Base-by-base conservation (phyloP, 2,329 filamentous ascomycete genomes). In the Ophiosphaerella korrae region DNA sequence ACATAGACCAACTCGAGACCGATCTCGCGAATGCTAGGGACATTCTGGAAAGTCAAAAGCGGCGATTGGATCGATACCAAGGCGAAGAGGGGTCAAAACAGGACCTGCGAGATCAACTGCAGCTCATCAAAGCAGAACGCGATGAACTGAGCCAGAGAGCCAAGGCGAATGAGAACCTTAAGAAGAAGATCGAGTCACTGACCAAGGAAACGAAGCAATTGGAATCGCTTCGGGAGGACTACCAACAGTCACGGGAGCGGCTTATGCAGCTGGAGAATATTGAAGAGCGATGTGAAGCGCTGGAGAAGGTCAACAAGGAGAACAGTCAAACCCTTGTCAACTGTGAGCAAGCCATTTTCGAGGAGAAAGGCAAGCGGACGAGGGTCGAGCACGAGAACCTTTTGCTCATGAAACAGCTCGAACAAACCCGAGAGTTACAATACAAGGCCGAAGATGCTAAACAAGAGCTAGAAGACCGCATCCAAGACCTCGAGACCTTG, bases 141-240 rank as follows among this genome's bases (percentile, higher is more conserved):
- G 78, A 80, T 46, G 79, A 81, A 45, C 67, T 81, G 18, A 70
- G 66, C 29, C 77, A 80, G 52, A 79, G 77, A 52, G 72, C 77
- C 23, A 79, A 79, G 51, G 78, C 78, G 18, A 80, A 79, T 49
- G 79, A 81, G 58, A 81, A 81, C 50, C 73, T 81, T 18, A 79
- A 77, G 62, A 81, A 80, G 72, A 81, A 81, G 68, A 80, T 81
- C 26, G 77, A 80, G 53, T 70, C 76, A 3, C 62, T 81, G 36
- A 76, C 78, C 36, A 78, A 80, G 43, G 75, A 79, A 50, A 76
- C 78, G 16, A 78, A 77, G 49, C 69, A 68, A 9, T 70, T 77
- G 23, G 73, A 75, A 16, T 64, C 70, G 3, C 61, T 80, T 1
- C 72, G 76, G 7, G 74, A 78, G 56, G 77, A 80, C 48, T 68